Evolutionary conservation across 345 rosid species (phyloP).

Genomic region (Arabis hirsuta): DNA sequence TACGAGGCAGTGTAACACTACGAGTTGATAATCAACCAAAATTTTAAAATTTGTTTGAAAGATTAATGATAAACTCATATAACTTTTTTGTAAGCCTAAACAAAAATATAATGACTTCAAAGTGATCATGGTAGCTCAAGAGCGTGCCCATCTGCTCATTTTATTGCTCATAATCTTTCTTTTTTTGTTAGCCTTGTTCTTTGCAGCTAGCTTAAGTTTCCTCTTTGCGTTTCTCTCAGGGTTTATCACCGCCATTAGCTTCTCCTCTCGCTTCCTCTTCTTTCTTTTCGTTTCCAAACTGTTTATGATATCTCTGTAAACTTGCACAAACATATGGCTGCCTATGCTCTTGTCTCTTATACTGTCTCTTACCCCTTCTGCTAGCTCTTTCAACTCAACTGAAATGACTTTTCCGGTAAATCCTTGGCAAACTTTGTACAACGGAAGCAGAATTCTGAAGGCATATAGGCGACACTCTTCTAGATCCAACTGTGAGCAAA

Average conservation of each 20-base stretch:
- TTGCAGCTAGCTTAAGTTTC: slow-evolving; percentile 67
- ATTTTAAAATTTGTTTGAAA: too few relatives aligned
- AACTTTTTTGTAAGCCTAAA: too few relatives aligned
- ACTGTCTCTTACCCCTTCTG: slow-evolving; percentile 60
- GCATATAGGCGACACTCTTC: slow-evolving; percentile 55
- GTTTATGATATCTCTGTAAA: slow-evolving; percentile 61
- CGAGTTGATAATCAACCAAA: too few relatives aligned
- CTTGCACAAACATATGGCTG: slow-evolving; percentile 50
- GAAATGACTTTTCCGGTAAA: slow-evolving; percentile 67
- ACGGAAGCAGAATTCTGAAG: slow-evolving; percentile 56
- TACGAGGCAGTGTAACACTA: too few relatives aligned
- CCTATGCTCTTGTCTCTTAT: slow-evolving; percentile 53
- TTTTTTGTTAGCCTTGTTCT: slow-evolving; percentile 70
- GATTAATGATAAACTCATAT: too few relatives aligned
- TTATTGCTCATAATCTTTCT: slow-evolving; percentile 61
- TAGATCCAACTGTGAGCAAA: slow-evolving; percentile 47
- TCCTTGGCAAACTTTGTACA: slow-evolving; percentile 81
- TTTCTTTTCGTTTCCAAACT: slow-evolving; percentile 63
- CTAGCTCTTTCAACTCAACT: slow-evolving; percentile 67
- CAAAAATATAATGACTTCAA: not conserved
- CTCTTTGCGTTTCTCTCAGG: slow-evolving; percentile 81
- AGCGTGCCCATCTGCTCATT: slow-evolving; percentile 22
- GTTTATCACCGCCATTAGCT: slow-evolving; percentile 70
- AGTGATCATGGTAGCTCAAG: slow-evolving; percentile 7
- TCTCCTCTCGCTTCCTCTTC: slow-evolving; percentile 71